Evolutionary conservation across 805 yeast species (phyloP).

Genomic region (Saturnispora hagleri): DNA sequence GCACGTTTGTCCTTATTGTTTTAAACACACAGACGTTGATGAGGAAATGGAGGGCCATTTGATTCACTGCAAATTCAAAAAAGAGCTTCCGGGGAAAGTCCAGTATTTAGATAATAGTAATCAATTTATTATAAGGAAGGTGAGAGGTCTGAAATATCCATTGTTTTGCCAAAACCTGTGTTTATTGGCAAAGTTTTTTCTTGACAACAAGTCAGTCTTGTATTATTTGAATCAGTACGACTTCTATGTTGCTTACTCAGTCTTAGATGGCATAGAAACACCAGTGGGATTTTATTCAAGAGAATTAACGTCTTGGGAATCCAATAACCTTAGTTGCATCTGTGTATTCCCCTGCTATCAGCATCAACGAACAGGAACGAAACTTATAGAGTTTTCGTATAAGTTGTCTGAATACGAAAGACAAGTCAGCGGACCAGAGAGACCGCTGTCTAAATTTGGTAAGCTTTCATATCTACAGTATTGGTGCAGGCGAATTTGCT

Average conservation of each 20-base stretch:
- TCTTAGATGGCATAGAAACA: conserved; percentile 28
- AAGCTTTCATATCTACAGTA: conserved; percentile 57
- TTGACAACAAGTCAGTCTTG: conserved; percentile 83
- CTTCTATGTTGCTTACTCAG: conserved; percentile 64
- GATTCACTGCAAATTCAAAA: conserved; percentile 32
- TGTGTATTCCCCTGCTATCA: conserved; percentile 91
- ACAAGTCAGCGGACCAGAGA: conserved; percentile 77
- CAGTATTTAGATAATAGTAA: conserved; percentile 48
- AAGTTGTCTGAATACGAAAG: conserved; percentile 59
- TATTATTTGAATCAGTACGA: conserved; percentile 73
- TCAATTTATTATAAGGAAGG: conserved; percentile 46
- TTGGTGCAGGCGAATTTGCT: conserved; percentile 56
- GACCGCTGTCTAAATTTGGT: conserved; percentile 82
- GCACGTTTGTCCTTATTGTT: conserved; percentile 73
- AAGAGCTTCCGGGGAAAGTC: conserved; percentile 51
- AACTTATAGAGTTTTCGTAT: conserved; percentile 78
- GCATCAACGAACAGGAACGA: conserved; percentile 63
- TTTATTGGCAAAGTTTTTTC: conserved; percentile 76
- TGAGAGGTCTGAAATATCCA: conserved; percentile 55
- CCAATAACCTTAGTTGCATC: conserved; percentile 85
- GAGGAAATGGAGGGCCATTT: conserved; percentile 43
- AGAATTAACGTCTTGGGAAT: conserved; percentile 70
- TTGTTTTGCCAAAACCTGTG: conserved; percentile 77
- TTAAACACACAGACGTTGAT: conserved; percentile 57
- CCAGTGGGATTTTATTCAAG: conserved; percentile 93